Evolutionary conservation across 805 yeast species (phyloP), one percentile per base, ranked within the genome.

Genomic region (Candida palmyrensis): DNA sequence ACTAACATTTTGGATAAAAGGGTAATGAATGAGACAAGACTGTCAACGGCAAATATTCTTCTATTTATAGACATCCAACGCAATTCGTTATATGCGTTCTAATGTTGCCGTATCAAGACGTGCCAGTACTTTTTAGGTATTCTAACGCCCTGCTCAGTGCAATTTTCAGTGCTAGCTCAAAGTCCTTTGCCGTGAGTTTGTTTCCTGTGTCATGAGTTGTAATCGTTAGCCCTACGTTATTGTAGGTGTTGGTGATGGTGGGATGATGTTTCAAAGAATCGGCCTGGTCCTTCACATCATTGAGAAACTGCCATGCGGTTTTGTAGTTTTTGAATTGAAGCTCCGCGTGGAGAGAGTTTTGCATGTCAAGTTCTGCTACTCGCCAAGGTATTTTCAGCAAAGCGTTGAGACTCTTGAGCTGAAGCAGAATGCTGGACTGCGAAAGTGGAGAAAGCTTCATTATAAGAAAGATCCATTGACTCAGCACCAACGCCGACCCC

Each of bases 181-280:
- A 43, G 47, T 83, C 94, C 16, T 68, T 45, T 14, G 69, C 71
- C n/a, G 81, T 71, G 17, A 66, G 42, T 4, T 73, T 71, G 15
- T 59, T 54, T 1, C 59, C 64, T 1, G 66, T 59, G 48, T 83
- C 92, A 46, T 83, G 92, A 0, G 90, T 83, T 2, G 79, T 72
- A 24, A 82, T 50, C 17, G 62, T 58, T 3, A 83, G 39, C 11
- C 62, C 57, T 1, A 82, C 82, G 19, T 61, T 57, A 40, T 76
- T 83, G 47, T 82, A 83, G 0, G 77, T 69, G 3, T 82, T 82
- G 0, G 62, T 65, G 9, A 83, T 73, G 0, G 77, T 77, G 0
- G 92, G 90, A 50, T 83, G 94, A 45, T 83, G 90, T 3, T 77
- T 80, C 47, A 59, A 51, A 1, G 66, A 45, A 47, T 80, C 82